A percentile compares a stretch with the other conserved stretches of the same genome.
These are phyloP conservation scores for Penicillium goetzii DNA, from an alignment of 495 filamentous ascomycete genomes.

Conservation along the genomic window DNA sequence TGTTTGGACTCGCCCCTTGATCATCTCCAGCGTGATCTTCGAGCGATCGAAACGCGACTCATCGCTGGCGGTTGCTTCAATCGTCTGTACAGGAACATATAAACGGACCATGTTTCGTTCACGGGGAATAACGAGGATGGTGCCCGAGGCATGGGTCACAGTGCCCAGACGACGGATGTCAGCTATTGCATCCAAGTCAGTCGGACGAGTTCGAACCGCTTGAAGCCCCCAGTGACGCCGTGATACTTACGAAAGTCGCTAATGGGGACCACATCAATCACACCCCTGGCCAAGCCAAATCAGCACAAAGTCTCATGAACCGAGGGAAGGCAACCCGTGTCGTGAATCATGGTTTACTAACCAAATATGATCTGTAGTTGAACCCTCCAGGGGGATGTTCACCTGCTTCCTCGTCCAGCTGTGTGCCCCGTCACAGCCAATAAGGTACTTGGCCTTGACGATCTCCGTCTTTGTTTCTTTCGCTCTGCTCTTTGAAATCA, in stretches of 20 bases:
- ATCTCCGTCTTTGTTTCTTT: slow-evolving; percentile 41
- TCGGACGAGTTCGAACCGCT: neutral
- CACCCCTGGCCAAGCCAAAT: slow-evolving; percentile 39
- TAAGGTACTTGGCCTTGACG: slow-evolving; percentile 64
- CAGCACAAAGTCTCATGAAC: slow-evolving; percentile 4
- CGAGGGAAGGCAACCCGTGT: neutral
- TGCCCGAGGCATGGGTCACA: slow-evolving; percentile 63
- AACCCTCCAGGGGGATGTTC: slow-evolving; percentile 58
- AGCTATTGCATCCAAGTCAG: slow-evolving; percentile 27
- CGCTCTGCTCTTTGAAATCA: slow-evolving; percentile 40
- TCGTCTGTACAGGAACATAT: slow-evolving; percentile 65
- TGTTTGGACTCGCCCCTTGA: slow-evolving; percentile 60
- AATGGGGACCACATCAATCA: slow-evolving; percentile 67
- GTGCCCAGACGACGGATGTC: slow-evolving; percentile 66
- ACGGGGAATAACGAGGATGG: slow-evolving; percentile 68
- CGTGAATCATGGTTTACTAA: slow-evolving; percentile 11
- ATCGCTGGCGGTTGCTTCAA: slow-evolving; percentile 15
- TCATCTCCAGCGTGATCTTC: slow-evolving; percentile 61
- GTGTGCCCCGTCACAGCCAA: slow-evolving; percentile 70
- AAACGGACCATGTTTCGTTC: slow-evolving; percentile 69
- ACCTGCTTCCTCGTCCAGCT: slow-evolving; percentile 64
- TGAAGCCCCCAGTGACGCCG: no score
- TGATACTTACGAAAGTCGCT: slow-evolving; percentile 59
- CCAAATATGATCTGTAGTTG: slow-evolving; percentile 65
- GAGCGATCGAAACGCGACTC: slow-evolving; percentile 47